phyloP scores from a whole-genome alignment of 1,139 yeast species.

The Lodderomyces beijingensis region DNA sequence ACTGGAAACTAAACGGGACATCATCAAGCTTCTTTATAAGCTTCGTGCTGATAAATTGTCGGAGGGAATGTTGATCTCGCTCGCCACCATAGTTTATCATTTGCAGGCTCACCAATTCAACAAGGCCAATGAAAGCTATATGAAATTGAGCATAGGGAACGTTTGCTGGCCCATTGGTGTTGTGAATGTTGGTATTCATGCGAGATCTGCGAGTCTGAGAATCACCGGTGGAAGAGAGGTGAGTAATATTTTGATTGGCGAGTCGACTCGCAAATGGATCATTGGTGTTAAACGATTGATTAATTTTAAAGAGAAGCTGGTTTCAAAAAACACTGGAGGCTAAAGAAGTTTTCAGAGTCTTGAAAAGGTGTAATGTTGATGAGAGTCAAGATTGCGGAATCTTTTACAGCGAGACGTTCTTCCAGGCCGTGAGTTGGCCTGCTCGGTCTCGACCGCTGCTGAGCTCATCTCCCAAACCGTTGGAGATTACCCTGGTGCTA shows the following conservation, averaged over 20 bases:
- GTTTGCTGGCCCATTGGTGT: slow-evolving; percentile 95
- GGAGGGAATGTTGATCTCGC: slow-evolving; percentile 45
- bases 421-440: no score
- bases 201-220: slow-evolving; percentile 50
- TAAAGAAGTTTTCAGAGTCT: no score
- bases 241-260: slow-evolving; percentile 79
- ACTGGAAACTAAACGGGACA: slow-evolving; percentile 54
- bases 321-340: no score
- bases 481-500: no score
- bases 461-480: no score
- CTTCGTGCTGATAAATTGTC: slow-evolving; percentile 48
- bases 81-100: slow-evolving; percentile 58
- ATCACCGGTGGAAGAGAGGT: slow-evolving; percentile 38
- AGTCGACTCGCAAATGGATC: slow-evolving; percentile 72
- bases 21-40: slow-evolving; percentile 58
- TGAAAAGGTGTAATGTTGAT: no score
- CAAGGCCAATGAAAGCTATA: slow-evolving; percentile 65
- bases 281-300: slow-evolving; percentile 68
- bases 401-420: no score
- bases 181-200: slow-evolving; percentile 74
- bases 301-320: slow-evolving; percentile 43
- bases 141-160: slow-evolving; percentile 78
- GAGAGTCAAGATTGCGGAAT: no score
- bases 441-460: no score
- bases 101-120: slow-evolving; percentile 51